Percentiles rank a stretch among this genome's conserved stretches.
Conservation (phyloP, 202 grass and related monocot genomes). For the Cymbopogon flexuosus region DNA sequence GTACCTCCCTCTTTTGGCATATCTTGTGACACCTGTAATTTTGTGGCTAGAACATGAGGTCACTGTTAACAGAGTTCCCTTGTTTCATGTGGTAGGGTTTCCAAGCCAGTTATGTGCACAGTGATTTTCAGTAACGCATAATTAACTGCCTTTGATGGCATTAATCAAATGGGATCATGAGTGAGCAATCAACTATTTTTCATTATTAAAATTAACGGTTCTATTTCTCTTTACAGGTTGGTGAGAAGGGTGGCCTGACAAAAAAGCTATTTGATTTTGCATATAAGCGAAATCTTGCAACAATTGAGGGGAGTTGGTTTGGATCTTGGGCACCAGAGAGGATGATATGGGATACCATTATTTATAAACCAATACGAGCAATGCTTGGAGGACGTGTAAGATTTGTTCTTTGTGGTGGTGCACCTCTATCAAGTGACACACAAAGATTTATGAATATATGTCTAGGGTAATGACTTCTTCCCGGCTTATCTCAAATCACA, state of each 20-base stretch:
- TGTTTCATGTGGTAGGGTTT: not conserved
- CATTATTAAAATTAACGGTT: not conserved
- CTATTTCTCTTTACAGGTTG: conserved; percentile 45
- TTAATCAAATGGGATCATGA: not conserved
- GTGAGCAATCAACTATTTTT: not conserved
- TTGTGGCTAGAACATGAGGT: not conserved
- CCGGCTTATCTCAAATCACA: conserved; percentile 13
- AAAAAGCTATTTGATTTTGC: conserved; percentile 70
- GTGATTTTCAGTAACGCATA: not conserved
- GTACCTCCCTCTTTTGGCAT: not conserved
- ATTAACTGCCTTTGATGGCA: not conserved
- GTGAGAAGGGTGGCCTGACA: conserved; percentile 57
- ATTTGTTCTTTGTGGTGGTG: conserved; percentile 77
- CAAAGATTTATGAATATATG: conserved; percentile 91
- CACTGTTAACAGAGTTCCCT: not conserved
- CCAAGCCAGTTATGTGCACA: not conserved
- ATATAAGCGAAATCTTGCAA: conserved; percentile 55
- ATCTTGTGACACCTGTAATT: not conserved
- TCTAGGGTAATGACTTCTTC: conserved; percentile 53
- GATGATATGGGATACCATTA: conserved; percentile 61
- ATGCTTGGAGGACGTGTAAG: conserved; percentile 65
- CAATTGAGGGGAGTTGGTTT: conserved; percentile 64
- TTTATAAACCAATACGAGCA: conserved; percentile 62
- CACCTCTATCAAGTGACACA: conserved; percentile 64
- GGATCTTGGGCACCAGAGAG: conserved; percentile 57